These are phyloP conservation scores for Komagataella populi DNA, from an alignment of 805 yeast species.

Conservation along the genomic window DNA sequence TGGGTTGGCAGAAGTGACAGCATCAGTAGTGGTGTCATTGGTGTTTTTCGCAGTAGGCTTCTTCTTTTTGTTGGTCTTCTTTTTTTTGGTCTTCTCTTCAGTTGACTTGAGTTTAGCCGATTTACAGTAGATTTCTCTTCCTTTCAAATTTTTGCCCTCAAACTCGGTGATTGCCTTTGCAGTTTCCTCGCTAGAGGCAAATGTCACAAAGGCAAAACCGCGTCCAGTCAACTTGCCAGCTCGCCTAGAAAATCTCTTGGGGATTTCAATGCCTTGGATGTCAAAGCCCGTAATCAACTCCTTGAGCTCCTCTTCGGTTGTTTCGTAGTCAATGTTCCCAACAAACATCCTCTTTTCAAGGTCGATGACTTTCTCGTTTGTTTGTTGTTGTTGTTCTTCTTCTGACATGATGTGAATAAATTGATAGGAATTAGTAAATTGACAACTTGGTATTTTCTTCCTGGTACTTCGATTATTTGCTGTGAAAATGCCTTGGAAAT, in stretches of 20 bases:
- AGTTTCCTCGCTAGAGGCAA: conserved; percentile 48
- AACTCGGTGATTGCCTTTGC: conserved; percentile 37
- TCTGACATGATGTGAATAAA: conserved; percentile 1
- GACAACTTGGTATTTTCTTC: background rate
- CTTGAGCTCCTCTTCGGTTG: conserved; percentile 30
- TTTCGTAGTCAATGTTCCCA: conserved; percentile 28
- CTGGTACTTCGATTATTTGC: background rate
- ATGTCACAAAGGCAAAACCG: conserved; percentile 37
- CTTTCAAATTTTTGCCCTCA: conserved; percentile 16
- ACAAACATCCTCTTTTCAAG: conserved; percentile 32
- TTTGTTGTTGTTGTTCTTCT: conserved; percentile 6
- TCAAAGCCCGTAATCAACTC: conserved; percentile 23
- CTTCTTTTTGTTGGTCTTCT: conserved; percentile 1
- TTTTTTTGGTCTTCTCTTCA: conserved; percentile 7
- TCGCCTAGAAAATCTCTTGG: conserved; percentile 9
- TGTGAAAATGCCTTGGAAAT: background rate
- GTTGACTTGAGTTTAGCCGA: conserved; percentile 21
- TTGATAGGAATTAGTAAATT: background rate
- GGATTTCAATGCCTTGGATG: conserved; percentile 15
- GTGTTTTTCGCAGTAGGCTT: conserved; percentile 2
- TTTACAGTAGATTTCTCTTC: conserved; percentile 32
- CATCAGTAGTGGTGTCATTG: background rate
- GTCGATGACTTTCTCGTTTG: conserved; percentile 4
- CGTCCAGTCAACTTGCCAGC: conserved; percentile 10
- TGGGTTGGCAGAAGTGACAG: conserved; percentile 1